These are phyloP conservation scores for Fusarium subglutinans DNA, from an alignment of 2,329 filamentous ascomycete species.

Conservation along the genomic window DNA sequence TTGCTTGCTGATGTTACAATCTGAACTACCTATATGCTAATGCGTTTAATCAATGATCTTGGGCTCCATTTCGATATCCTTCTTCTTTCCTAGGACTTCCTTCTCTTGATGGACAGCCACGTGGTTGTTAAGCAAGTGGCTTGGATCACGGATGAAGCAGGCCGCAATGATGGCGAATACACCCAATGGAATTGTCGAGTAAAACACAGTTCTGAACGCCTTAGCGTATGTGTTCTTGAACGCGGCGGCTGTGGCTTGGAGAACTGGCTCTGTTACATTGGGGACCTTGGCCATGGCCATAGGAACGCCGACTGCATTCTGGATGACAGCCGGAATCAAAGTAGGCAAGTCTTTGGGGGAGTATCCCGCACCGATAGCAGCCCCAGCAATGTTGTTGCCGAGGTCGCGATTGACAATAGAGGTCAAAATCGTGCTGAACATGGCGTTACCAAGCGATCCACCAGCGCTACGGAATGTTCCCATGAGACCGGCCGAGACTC, in stretches of 20 bases:
- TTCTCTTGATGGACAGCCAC: conserved; percentile 14
- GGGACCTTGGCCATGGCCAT: conserved; percentile 12
- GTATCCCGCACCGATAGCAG: neutral
- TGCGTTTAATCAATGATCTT: neutral
- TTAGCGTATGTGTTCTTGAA: conserved; percentile 13
- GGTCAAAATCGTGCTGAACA: conserved; percentile 14
- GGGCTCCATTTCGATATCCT: neutral
- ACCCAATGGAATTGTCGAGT: neutral
- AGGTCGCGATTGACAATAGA: conserved; percentile 2
- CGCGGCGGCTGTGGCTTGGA: neutral
- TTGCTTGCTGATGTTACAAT: neutral
- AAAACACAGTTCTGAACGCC: conserved; percentile 1
- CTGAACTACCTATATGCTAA: neutral
- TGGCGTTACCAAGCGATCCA: conserved; percentile 10
- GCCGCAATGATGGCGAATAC: neutral
- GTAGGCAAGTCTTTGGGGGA: neutral
- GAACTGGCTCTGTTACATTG: conserved; percentile 2
- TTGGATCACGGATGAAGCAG: neutral
- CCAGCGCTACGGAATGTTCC: conserved; percentile 15
- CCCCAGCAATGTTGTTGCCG: neutral
- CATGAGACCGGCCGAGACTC: conserved; percentile 4
- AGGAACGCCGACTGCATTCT: conserved; percentile 9
- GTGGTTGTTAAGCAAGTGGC: conserved; percentile 14
- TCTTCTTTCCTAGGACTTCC: conserved; percentile 5
- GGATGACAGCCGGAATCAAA: conserved; percentile 1